Evolutionary conservation across 495 filamentous ascomycete genomes (phyloP), one percentile per base, ranked within the genome.

Genomic region (Penicillium robsamsonii): DNA sequence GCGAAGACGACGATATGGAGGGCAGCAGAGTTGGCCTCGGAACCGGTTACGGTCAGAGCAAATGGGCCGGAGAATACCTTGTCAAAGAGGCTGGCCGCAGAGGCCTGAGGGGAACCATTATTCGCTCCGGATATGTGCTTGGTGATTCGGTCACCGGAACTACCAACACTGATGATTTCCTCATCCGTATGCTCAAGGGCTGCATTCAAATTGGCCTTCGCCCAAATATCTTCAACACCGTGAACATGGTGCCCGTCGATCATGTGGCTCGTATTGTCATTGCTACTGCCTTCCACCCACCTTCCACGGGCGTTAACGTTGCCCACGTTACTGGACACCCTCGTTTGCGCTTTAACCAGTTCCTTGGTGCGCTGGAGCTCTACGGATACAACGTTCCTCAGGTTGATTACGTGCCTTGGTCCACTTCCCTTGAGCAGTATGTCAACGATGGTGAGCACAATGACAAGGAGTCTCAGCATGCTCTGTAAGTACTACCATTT

Each of bases 31-130:
- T 75, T 22, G 86, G 85, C 27, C 80, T 92, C 0, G 77, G 85
- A 64, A 96, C 89, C 0, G 94, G 93, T 7, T 98, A 98, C 64
- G 94, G 92, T 8, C 92, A 97, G 72, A 84, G 80, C 46, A 98
- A 98, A 76, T 91, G 88, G 87, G 86, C 84, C 22, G 75, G 82
- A 8, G 92, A 97, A 69, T 87, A 90, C 62, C 76, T 98, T 13
- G 82, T 92, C 46, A 79, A 87, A 17, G 90, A 88, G 65, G 93
- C 93, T 29, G 91, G 92, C 18, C 76, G 72, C 47, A 75, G 91
- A 54, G 94, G 94, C 29, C 78, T 98, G 11, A 75, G 72, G 13
- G 91, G 90, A 24, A 82, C 82, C 1, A 82, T 97, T 40, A 74
- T 98, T 40, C 83, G 94, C 3, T 89, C 94, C 12, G 93, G 93